Evolutionary conservation across 192 early-diverging fungal genomes (phyloP), one percentile per base, ranked within the genome.

Genomic region (Globomyces pollinis-pini): DNA sequence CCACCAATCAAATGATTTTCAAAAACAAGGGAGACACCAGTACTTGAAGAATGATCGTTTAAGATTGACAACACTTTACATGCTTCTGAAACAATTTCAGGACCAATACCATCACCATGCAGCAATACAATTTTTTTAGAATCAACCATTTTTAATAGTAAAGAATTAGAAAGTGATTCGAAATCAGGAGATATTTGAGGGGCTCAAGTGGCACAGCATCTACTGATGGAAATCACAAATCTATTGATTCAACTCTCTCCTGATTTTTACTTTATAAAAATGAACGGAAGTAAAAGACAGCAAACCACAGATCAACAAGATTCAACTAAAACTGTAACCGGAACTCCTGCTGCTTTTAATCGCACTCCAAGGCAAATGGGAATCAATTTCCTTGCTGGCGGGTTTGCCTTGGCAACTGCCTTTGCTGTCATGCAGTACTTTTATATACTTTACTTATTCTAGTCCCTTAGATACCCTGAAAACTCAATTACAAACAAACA

Each of bases 31-130:
- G 89, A 80, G 50, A 80, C 66, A 33, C 74, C 73, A 62, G 79
- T n/a, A 66, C 20, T 21, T 24, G 45, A 29, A 12, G 21, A 24
- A 12, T 11, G 15, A 6, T n/a, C 21, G n/a, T n/a, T n/a, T 39
- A 98, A 79, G 13, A 87, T 63, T 54, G 93, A 83, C 62, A 99
- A 84, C 23, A 97, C 86, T 61, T 88, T 90, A 70, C 87, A 74
- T 33, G 91, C 96, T 67, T 99, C 89, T 16, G 78, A 83, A 49
- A 89, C 86, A 38, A 96, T 88, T 67, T 99, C 96, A 29, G 96
- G 96, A 31, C 96, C 96, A 53, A 94, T 85, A 53, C 94, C 93
- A 68, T 99, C 96, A 56, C 94, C 94, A 59, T 89, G 85, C 47
- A 94, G 77, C 38, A 92, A 79, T 20, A 91, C 85, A 50, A 89